phyloP scores from a whole-genome alignment of 495 filamentous ascomycete species.

The Annulohypoxylon nitens region DNA sequence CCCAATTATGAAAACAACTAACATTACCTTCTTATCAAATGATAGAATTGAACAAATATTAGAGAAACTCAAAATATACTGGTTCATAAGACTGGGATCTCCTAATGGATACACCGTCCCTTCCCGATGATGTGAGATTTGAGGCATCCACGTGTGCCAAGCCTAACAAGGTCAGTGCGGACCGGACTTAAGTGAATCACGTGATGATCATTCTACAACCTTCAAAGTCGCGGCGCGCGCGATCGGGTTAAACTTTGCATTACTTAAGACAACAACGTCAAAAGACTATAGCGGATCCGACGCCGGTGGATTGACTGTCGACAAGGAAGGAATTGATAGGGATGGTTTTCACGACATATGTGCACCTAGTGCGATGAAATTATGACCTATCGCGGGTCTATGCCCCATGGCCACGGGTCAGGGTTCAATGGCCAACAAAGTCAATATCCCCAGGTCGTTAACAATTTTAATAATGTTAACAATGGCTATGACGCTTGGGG shows the following conservation, averaged over 20 bases:
- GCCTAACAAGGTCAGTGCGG: conserved; percentile 7
- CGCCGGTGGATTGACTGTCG: not conserved
- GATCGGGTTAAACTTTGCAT: conserved; percentile 15
- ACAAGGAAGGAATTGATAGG: not conserved
- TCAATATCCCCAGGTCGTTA: conserved; percentile 46
- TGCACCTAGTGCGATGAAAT: conserved; percentile 46
- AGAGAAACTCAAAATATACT: conserved; percentile 4
- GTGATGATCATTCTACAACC: conserved; percentile 27
- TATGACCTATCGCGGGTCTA: conserved; percentile 60
- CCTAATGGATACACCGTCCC: conserved; percentile 1
- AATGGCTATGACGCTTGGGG: conserved; percentile 45
- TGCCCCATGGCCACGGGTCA: conserved; percentile 59
- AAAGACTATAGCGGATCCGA: conserved; percentile 4
- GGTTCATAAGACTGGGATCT: conserved; percentile 10
- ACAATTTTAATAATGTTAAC: conserved; percentile 25
- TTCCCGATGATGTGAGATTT: conserved; percentile 15
- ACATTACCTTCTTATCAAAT: not conserved
- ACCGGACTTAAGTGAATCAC: conserved; percentile 15
- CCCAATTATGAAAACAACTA: not conserved
- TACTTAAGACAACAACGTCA: conserved; percentile 15
- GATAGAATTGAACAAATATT: not conserved
- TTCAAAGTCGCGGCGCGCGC: conserved; percentile 44
- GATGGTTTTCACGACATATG: conserved; percentile 32
- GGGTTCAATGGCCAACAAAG: conserved; percentile 57
- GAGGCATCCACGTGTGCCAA: conserved; percentile 12